Base-by-base conservation (phyloP, 2,329 filamentous ascomycete genomes). In the Fusarium buxicola region DNA sequence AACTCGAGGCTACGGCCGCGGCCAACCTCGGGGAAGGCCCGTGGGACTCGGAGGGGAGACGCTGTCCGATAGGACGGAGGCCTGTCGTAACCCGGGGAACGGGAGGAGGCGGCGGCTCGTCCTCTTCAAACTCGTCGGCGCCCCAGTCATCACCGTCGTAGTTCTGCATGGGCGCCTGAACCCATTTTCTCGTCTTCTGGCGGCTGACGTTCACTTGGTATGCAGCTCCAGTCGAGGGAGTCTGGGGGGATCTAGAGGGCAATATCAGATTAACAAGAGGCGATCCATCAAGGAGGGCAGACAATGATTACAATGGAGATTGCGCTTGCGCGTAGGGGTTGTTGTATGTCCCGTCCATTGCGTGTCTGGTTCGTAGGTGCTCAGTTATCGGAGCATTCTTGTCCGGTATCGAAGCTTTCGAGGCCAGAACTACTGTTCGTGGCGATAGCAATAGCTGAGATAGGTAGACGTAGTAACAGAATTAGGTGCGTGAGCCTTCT, bases 61-160 rank as follows among this genome's bases (percentile, higher is more conserved):
- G 81, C 47, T 71, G 68, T 21, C 62, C 64, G 44, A 71, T 65
- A 24, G 76, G 76, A 46, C 72, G 66, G 49, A 68, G 68, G 54
- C 55, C 62, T 48, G 68, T 65, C 25, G 69, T 68, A 55, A 70
- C 56, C 66, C 69, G 56, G 63, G 69, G 60, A 31, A 71, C 68
- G 25, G 73, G 65, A 30, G 67, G 69, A 28, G 80, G 77, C 45
- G 79, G 76, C 24, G 77, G 76, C 31, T 84, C 82, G 35, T 86
- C 84, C 50, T 83, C 81, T n/a, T 87, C 84, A 55, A 86, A 84
- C 8, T 89, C 86, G 31, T 89, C 87, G 53, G 83, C 90, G 31
- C 92, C 94, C 94, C 94, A 97, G 72, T 97, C 94, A 70, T 96
- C 93, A 63, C 94, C 94, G 71, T 94, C 94, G 73, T 98, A 98